These are phyloP conservation scores for Globisporangium spinosum DNA, from an alignment of 352 stramenopile species.

Conservation along the genomic window DNA sequence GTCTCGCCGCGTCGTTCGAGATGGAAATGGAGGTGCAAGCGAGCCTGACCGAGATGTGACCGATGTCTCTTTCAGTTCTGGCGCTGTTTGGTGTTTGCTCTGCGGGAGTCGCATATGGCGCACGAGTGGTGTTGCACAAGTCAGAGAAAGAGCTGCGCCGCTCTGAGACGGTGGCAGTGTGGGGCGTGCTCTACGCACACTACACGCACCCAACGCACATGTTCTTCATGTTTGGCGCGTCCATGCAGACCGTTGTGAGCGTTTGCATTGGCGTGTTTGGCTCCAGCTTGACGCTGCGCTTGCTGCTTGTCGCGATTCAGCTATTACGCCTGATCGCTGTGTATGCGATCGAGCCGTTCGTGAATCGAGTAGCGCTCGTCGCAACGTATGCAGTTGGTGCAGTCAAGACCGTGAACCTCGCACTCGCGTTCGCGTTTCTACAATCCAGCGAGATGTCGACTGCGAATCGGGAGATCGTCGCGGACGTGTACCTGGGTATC, in stretches of 20 bases:
- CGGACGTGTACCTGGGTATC: conserved; percentile 27
- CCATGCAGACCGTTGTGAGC: conserved; percentile 29
- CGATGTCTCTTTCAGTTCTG: conserved; percentile 18
- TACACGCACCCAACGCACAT: conserved; percentile 27
- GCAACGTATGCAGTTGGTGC: conserved; percentile 14
- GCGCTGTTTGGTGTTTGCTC: conserved; percentile 28
- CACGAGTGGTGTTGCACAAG: conserved; percentile 18
- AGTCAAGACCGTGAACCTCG: conserved; percentile 33
- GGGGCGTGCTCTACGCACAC: conserved; percentile 37
- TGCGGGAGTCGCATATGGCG: conserved; percentile 16
- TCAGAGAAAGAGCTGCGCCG: conserved; percentile 25
- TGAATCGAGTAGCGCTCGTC: conserved; percentile 13
- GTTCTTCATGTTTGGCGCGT: conserved; percentile 35
- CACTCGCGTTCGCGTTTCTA: conserved; percentile 35
- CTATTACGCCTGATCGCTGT: conserved; percentile 31
- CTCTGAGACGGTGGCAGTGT: conserved; percentile 26
- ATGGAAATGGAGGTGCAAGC: conserved; percentile 23
- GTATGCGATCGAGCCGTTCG: conserved; percentile 34
- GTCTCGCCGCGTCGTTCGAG: conserved; percentile 31
- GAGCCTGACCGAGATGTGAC: conserved; percentile 18
- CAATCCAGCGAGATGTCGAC: conserved; percentile 20
- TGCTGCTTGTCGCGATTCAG: conserved; percentile 30
- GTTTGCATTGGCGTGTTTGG: conserved; percentile 31
- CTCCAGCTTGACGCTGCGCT: conserved; percentile 26
- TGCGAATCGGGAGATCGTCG: conserved; percentile 14